These are phyloP conservation scores for Arthrobotrys sinensis DNA, from an alignment of 2,329 filamentous ascomycete genomes.

Conservation along the genomic window DNA sequence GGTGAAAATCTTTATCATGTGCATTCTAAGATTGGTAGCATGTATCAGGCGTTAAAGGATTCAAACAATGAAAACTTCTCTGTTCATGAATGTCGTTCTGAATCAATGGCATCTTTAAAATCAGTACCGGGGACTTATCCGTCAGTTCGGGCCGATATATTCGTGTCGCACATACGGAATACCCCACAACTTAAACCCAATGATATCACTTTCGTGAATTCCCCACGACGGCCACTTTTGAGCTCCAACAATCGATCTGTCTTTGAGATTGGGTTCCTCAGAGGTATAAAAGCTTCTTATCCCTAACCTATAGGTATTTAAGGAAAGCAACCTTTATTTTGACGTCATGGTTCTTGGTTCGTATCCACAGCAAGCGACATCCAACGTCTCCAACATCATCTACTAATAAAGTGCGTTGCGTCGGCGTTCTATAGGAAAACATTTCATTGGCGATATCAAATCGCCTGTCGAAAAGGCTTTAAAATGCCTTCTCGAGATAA, in stretches of 20 bases:
- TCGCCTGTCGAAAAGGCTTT: constrained; percentile 48
- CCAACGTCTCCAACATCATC: constrained; percentile 3
- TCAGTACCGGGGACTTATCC: constrained; percentile 19
- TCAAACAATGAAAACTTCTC: constrained; percentile 12
- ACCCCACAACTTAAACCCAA: constrained; percentile 52
- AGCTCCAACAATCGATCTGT: background rate
- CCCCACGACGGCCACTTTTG: background rate
- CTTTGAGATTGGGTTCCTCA: background rate
- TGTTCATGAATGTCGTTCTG: background rate
- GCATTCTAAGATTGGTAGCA: constrained; percentile 2
- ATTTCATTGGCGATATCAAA: constrained; percentile 54
- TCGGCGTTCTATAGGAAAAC: constrained; percentile 29
- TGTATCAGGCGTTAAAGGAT: constrained; percentile 49
- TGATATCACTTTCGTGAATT: constrained; percentile 39
- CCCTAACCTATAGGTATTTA: background rate
- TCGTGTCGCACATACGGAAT: constrained; percentile 29
- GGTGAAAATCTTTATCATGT: constrained; percentile 65
- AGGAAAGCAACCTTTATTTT: background rate
- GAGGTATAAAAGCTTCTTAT: background rate
- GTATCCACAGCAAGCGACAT: background rate
- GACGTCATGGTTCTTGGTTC: constrained; percentile 47
- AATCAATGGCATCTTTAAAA: background rate
- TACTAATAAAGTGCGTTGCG: constrained; percentile 35
- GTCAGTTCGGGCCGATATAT: constrained; percentile 37
- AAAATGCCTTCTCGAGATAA: constrained; percentile 47